Evolutionary conservation across 768 basidiomycete species (phyloP), one percentile per base, ranked within the genome.

Genomic region (Hericium alpestre): DNA sequence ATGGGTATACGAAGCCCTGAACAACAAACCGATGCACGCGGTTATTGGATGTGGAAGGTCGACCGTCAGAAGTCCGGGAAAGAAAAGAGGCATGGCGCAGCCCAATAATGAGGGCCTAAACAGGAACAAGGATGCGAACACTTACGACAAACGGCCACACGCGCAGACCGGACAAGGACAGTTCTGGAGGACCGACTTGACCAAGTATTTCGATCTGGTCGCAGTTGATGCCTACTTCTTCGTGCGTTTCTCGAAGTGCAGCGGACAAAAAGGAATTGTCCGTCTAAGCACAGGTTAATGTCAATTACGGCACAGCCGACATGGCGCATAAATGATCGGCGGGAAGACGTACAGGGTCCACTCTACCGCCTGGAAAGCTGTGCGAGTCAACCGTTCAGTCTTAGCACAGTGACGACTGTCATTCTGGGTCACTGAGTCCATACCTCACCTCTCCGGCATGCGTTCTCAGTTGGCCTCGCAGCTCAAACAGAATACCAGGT

Each of bases 361-460:
- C 60, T 3, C 40, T 39, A 0, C 62, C 62, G 25, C 62, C 60
- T 1, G 62, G 60, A 57, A 63, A 63, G 56, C 62, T 61, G 40
- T 27, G 25, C 4, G 32, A 32, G 32, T 32, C 32, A 32, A 32
- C 32, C 32, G 32, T 9, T 32, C 32, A 32, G 32, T 32, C 32
- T 32, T 1, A 32, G 32, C 6, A 32, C 32, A 32, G 32, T 10
- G 32, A 32, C 32, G 8, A 32, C 32, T 32, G 32, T 32, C 32
- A 32, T 32, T 32, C 9, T 10, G 0, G 53, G 15, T 4, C n/a
- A 62, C 63, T 20, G 40, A 4, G 2, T 16, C 57, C 75, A 39
- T 58, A 87, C 89, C 89, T 89, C 38, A 90, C 81, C 74, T 90
- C 87, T n/a, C 89, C 88, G 0, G 87, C 83, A 69, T 90, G 89